Percentiles rank a stretch among this genome's conserved stretches.
phyloP scores from a whole-genome alignment of 352 stramenopile genomes.

The Phytophthora meadii region DNA sequence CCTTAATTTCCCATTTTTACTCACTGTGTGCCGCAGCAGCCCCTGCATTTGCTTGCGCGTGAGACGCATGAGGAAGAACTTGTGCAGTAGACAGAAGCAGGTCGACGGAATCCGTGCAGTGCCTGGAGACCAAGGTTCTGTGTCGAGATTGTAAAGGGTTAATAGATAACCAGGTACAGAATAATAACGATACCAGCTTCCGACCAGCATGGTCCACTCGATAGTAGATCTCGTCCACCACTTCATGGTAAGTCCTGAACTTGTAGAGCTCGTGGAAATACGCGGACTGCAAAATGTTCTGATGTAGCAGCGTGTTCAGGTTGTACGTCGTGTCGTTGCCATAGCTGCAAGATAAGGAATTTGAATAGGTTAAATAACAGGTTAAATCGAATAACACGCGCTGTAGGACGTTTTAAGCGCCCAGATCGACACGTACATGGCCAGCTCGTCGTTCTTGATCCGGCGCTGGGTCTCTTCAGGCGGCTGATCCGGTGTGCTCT shows the following conservation, averaged over 20 bases:
- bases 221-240: conserved; percentile 95
- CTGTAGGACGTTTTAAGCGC: neutral
- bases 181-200: conserved; percentile 9
- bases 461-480: conserved; percentile 58
- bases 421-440: conserved; percentile 59
- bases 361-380: conserved; percentile 4
- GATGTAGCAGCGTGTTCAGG: conserved; percentile 95
- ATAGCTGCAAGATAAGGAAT: conserved; percentile 45
- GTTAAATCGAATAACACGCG: conserved; percentile 12
- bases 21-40: conserved; percentile 90
- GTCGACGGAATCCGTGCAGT: conserved; percentile 92
- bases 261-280: conserved; percentile 97
- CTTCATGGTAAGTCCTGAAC: conserved; percentile 96
- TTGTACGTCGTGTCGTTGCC: conserved; percentile 95
- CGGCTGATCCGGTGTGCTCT: conserved; percentile 35
- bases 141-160: conserved; percentile 16
- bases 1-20: conserved; percentile 2
- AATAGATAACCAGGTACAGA: conserved; percentile 10
- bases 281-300: conserved; percentile 94
- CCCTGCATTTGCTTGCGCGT: conserved; percentile 97
- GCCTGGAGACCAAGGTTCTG: conserved; percentile 94
- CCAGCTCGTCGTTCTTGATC: conserved; percentile 82
- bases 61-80: conserved; percentile 96
- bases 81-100: conserved; percentile 97
- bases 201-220: conserved; percentile 81